Percentiles rank a stretch among this genome's conserved stretches.
Evolutionary conservation across 352 stramenopile genomes (phyloP).

Genomic region (Pythium brassicae): DNA sequence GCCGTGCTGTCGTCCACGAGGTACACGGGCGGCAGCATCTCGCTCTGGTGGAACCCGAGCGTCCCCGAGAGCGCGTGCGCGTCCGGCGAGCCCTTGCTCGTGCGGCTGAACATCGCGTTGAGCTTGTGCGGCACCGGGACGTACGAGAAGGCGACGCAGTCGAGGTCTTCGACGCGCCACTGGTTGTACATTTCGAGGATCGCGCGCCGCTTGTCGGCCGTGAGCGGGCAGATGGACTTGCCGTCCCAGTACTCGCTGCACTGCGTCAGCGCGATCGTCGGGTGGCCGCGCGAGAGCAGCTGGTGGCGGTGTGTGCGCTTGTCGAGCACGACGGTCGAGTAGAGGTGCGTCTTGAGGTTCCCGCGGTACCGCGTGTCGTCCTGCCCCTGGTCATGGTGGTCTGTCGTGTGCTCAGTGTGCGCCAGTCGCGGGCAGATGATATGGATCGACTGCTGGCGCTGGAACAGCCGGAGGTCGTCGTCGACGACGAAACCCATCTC

Average conservation of each 20-base stretch:
- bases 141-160: conserved; percentile 82
- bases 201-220: conserved; percentile 64
- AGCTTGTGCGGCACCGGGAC: conserved; percentile 74
- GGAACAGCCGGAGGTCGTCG: conserved; percentile 62
- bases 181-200: conserved; percentile 90
- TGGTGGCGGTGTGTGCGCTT: conserved; percentile 78
- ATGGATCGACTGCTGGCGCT: conserved; percentile 69
- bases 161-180: conserved; percentile 83
- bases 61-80: neutral
- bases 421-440: conserved; percentile 79
- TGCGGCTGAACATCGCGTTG: conserved; percentile 43
- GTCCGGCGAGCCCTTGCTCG: too few relatives aligned
- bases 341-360: conserved; percentile 84
- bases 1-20: conserved; percentile 68
- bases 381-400: conserved; percentile 82
- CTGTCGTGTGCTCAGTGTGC: conserved; percentile 78
- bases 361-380: conserved; percentile 80
- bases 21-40: conserved; percentile 67
- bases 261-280: conserved; percentile 63
- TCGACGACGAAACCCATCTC: conserved; percentile 78
- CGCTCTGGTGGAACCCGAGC: conserved; percentile 1
- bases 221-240: conserved; percentile 83
- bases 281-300: conserved; percentile 72
- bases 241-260: conserved; percentile 87
- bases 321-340: conserved; percentile 81